Evolutionary conservation across 106 monocot species (phyloP).

Genomic region (Acanthochlamys bracteata): DNA sequence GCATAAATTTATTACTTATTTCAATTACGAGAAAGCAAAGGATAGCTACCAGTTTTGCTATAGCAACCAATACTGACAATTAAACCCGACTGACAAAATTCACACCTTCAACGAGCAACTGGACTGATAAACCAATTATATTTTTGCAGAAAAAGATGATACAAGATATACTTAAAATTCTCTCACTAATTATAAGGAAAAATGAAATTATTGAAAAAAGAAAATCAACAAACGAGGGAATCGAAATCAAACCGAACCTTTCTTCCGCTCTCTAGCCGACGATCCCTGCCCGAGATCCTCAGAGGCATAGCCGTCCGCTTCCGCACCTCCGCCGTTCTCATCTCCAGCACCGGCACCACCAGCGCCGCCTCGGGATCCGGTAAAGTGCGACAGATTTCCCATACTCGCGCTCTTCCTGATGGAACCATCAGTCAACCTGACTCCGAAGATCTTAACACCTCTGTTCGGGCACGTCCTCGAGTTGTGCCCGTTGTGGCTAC

Average conservation of each 20-base stretch:
- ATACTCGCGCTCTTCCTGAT: conserved; percentile 16
- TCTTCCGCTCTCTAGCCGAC: conserved; percentile 74
- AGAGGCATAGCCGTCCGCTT: conserved; percentile 66
- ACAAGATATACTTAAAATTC: too few relatives aligned
- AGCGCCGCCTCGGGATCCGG: neutral
- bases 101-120: too few relatives aligned
- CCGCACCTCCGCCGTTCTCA: conserved; percentile 4
- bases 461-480: conserved; percentile 8
- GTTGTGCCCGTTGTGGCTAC: conserved; percentile 14
- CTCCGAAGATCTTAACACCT: conserved; percentile 6
- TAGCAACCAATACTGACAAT: too few relatives aligned
- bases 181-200: too few relatives aligned
- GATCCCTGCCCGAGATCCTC: conserved; percentile 75
- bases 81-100: too few relatives aligned
- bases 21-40: too few relatives aligned
- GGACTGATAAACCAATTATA: too few relatives aligned
- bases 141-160: too few relatives aligned
- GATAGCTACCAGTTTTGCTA: too few relatives aligned
- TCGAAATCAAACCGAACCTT: conserved; percentile 26
- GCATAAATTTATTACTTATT: too few relatives aligned
- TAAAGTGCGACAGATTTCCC: conserved; percentile 6
- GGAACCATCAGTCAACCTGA: conserved; percentile 9
- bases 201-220: too few relatives aligned
- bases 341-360: conserved; percentile 27
- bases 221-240: too few relatives aligned